Conservation (phyloP, 148 eudicot species). For the Diospyros kaki region DNA sequence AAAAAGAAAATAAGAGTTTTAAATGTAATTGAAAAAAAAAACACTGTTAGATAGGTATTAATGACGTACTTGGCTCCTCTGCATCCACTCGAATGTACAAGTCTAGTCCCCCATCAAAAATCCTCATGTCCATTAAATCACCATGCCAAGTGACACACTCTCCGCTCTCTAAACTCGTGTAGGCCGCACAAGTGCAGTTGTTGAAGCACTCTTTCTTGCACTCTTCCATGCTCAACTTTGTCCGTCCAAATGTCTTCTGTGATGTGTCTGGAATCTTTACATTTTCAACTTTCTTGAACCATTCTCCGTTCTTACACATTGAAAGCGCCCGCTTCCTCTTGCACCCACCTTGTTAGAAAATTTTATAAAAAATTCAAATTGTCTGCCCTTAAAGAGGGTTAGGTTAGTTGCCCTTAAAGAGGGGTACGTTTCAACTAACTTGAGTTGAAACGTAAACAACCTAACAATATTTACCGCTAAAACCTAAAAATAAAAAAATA, state of each 20-base stretch:
- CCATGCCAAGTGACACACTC: constrained; percentile 3
- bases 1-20: too few species aligned
- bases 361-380: too few species aligned
- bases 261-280: constrained; percentile 55
- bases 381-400: too few species aligned
- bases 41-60: too few species aligned
- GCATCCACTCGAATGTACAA: neutral
- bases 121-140: neutral
- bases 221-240: neutral
- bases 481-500: too few species aligned
- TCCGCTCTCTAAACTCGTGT: neutral
- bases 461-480: too few species aligned
- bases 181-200: constrained; percentile 3
- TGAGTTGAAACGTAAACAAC: too few species aligned
- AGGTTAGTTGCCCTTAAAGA: too few species aligned
- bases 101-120: neutral
- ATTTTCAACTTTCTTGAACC: constrained; percentile 32
- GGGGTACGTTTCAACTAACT: too few species aligned
- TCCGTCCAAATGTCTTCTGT: neutral
- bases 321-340: constrained; percentile 25
- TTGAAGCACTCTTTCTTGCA: neutral
- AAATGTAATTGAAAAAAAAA: too few species aligned
- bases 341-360: constrained; percentile 24
- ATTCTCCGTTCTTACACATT: constrained; percentile 40
- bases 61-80: neutral